These are phyloP conservation scores for Arthromyces matolae DNA, from an alignment of 768 basidiomycete genomes.

Conservation along the genomic window DNA sequence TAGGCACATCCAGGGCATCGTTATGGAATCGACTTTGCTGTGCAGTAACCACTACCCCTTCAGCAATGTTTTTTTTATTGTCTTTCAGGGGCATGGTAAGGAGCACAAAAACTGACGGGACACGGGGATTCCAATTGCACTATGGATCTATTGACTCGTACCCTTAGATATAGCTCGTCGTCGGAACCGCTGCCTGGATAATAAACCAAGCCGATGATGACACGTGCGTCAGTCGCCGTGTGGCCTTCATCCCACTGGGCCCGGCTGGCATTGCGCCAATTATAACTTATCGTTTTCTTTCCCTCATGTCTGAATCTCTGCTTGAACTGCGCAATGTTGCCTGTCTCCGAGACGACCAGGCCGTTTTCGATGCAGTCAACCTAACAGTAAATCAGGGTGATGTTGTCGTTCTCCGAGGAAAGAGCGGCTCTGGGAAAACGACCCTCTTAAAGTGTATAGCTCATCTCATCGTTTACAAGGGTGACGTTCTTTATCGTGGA, in stretches of 20 bases:
- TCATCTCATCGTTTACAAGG: constrained; percentile 69
- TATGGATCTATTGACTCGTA: too few relatives aligned
- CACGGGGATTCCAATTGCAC: too few relatives aligned
- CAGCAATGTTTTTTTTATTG: constrained; percentile 6
- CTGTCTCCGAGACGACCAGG: constrained; percentile 42
- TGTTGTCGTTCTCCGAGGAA: constrained; percentile 73
- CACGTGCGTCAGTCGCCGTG: too few relatives aligned
- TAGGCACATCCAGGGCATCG: constrained; percentile 38
- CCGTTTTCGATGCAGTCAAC: constrained; percentile 57
- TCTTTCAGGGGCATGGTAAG: constrained; percentile 12
- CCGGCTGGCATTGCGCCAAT: background rate
- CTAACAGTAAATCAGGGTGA: constrained; percentile 70
- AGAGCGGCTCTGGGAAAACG: constrained; percentile 76
- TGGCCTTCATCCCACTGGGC: too few relatives aligned
- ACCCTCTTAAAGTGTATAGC: constrained; percentile 84
- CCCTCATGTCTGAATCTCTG: constrained; percentile 23
- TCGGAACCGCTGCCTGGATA: too few relatives aligned
- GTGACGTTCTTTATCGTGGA: constrained; percentile 62
- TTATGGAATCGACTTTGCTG: constrained; percentile 49
- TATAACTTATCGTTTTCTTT: background rate
- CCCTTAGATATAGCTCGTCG: too few relatives aligned
- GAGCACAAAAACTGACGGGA: too few relatives aligned
- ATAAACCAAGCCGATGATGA: too few relatives aligned
- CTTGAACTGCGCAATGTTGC: constrained; percentile 53
- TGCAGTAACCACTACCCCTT: constrained; percentile 35